Percentiles rank a stretch among this genome's conserved stretches.
Conservation (phyloP, 306 rosid species). For the Lithocarpus polystachyus region DNA sequence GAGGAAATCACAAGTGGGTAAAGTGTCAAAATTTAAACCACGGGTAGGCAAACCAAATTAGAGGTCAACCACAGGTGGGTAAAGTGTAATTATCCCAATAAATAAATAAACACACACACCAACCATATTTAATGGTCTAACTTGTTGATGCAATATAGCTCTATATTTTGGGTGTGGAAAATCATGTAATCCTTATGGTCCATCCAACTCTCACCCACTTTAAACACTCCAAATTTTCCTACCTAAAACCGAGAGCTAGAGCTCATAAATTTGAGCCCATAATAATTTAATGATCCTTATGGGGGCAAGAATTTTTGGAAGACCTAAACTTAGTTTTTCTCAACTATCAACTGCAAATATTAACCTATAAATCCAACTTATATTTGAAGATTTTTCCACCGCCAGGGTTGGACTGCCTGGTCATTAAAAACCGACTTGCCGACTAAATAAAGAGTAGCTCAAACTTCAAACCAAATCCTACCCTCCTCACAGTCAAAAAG, state of each 20-base stretch:
- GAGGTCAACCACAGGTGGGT: too few relatives aligned
- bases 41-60: too few relatives aligned
- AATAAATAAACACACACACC: background rate
- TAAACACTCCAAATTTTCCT: background rate
- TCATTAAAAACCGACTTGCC: background rate
- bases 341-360: background rate
- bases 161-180: background rate
- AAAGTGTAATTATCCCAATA: too few relatives aligned
- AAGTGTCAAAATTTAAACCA: too few relatives aligned
- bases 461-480: too few relatives aligned
- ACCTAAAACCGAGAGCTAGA: background rate
- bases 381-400: background rate
- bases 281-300: background rate
- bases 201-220: slow-evolving; percentile 10
- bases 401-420: background rate
- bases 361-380: background rate
- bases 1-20: too few relatives aligned
- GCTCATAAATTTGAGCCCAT: background rate
- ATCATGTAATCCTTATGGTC: background rate
- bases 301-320: background rate
- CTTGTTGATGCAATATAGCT: background rate
- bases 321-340: background rate
- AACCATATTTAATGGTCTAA: background rate
- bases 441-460: background rate
- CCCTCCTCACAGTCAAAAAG: background rate